phyloP scores from a whole-genome alignment of 2,329 filamentous ascomycete genomes.

The Ophiostoma himal-ulmi region DNA sequence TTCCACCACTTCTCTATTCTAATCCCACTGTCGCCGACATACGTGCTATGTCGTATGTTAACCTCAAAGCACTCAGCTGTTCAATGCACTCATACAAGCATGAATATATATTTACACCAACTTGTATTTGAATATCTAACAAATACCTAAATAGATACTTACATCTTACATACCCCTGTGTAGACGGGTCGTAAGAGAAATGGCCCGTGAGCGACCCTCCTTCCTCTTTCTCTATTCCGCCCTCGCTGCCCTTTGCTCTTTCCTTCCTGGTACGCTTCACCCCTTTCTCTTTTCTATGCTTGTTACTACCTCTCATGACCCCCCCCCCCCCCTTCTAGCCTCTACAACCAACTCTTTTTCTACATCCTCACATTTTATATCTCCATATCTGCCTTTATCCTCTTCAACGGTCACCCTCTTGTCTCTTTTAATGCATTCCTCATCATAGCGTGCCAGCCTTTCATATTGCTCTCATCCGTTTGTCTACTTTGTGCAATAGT shows the following conservation, averaged over 20 bases:
- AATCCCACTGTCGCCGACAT: neutral
- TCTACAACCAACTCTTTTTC: neutral
- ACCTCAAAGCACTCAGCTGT: neutral
- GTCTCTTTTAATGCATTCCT: neutral
- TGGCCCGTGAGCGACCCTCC: neutral
- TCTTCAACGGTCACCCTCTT: conserved; percentile 11
- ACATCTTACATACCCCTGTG: neutral
- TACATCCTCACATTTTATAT: conserved; percentile 1
- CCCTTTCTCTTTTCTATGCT: neutral
- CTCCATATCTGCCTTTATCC: conserved; percentile 5
- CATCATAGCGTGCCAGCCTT: neutral
- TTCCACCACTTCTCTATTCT: neutral
- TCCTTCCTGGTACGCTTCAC: neutral
- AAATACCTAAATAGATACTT: neutral
- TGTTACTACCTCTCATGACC: neutral
- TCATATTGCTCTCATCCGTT: neutral
- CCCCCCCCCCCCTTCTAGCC: too few relatives aligned
- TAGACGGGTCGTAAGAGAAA: neutral
- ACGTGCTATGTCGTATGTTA: neutral
- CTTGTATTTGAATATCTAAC: neutral
- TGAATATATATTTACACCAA: neutral
- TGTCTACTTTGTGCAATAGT: neutral
- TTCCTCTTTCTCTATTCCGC: neutral
- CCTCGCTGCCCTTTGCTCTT: neutral
- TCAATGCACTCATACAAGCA: conserved; percentile 4